Conservation (phyloP, 805 yeast species). For the Danielia reshetovae region DNA sequence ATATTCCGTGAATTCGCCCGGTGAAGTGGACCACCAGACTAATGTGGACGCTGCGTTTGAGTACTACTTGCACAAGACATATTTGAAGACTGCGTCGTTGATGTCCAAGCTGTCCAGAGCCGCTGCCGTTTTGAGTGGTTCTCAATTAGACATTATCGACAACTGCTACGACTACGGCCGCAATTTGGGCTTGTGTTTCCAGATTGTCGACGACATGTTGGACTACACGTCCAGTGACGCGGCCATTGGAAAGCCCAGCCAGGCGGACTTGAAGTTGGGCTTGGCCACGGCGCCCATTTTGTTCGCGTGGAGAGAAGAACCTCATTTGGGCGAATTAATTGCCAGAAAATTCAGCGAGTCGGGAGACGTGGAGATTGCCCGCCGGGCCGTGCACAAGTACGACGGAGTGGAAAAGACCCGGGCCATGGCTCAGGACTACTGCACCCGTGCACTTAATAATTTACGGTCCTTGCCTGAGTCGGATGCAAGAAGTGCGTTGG, state of each 20-base stretch:
- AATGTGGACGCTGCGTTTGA: constrained; percentile 89
- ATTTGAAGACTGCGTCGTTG: constrained; percentile 88
- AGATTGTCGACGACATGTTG: constrained; percentile 91
- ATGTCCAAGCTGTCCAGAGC: constrained; percentile 93
- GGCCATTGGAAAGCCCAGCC: constrained; percentile 90
- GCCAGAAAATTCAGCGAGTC: constrained; percentile 73
- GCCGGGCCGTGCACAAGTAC: constrained; percentile 64
- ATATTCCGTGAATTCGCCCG: constrained; percentile 41
- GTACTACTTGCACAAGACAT: constrained; percentile 91
- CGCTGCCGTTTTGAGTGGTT: constrained; percentile 89
- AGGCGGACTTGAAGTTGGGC: constrained; percentile 90
- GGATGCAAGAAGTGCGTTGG: constrained; percentile 84
- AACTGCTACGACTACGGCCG: constrained; percentile 88
- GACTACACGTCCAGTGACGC: constrained; percentile 88
- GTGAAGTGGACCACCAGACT: constrained; percentile 52
- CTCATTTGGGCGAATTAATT: constrained; percentile 79
- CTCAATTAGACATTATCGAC: constrained; percentile 70
- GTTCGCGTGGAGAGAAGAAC: constrained; percentile 88
- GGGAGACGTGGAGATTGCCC: constrained; percentile 84
- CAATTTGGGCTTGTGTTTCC: constrained; percentile 92
- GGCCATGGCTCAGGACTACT: constrained; percentile 71
- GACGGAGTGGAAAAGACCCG: constrained; percentile 76
- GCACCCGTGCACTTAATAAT: constrained; percentile 68
- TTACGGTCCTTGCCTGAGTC: constrained; percentile 77
- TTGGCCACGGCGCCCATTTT: constrained; percentile 95